Base-by-base conservation (phyloP, 2,329 filamentous ascomycete species). In the Nemania diffusa region DNA sequence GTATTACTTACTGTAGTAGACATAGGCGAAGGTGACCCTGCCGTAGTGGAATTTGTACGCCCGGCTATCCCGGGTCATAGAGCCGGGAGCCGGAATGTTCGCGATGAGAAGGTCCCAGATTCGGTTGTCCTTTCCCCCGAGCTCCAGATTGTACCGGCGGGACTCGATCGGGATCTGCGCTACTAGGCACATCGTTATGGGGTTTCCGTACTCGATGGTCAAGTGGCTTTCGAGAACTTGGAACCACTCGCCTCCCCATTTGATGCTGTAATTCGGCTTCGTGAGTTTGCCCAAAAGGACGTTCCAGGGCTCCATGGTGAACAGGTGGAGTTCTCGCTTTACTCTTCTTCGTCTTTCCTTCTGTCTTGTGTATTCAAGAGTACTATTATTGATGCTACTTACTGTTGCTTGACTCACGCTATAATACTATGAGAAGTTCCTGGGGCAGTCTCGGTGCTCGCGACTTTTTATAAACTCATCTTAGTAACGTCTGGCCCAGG, bases 1-100 rank as follows among this genome's bases (percentile, higher is more conserved):
- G 34, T 5, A 15, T 34, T 3, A 48, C 56, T 64, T 55, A 22
- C 62, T 34, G 17, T 37, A 64, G 29, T 58, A 64, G 22, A 59
- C 24, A 44, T 46, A 64, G 26, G 62, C 46, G 27, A 64, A 57
- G 2, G 37, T 48, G 17, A 48, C 20, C 13, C 48, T 53, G 22
- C 15, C 55, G 26, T 57, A 59, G 29, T 15, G 13, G 48, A 64
- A 64, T 17, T 22, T 37, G 2, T 22, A n/a, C 20, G n/a, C 37
- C 2, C 37, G 11, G 37, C 5, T 15, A 5, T 40, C 37, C 2
- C 5, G 11, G 17, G 15, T 15, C 5, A 40, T 40, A 5, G 37
- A 11, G 5, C 1, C 11, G 2, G 37, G 5, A 13, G 37, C 29
- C 34, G 20, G 48, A 2, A 24, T 24, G 22, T 48, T 48, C 20